These are phyloP conservation scores for Saccharomyces paradoxus DNA, from an alignment of 805 yeast genomes.

Conservation along the genomic window DNA sequence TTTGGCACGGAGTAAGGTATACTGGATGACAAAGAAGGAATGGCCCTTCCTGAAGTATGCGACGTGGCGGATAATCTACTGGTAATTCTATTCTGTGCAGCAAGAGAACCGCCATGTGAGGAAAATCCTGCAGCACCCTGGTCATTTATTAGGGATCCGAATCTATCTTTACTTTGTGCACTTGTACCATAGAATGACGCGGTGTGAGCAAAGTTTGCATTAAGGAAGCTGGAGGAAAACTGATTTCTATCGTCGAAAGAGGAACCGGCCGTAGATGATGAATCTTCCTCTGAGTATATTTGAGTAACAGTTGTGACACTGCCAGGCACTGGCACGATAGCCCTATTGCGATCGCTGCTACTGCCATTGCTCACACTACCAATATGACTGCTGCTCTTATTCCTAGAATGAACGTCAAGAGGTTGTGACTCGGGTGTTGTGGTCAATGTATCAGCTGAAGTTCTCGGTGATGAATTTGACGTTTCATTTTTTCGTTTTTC, in stretches of 20 bases:
- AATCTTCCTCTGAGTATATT: conserved; percentile 20
- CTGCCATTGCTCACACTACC: not conserved
- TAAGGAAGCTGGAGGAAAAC: conserved; percentile 27
- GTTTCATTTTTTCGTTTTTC: conserved; percentile 26
- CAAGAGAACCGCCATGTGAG: conserved; percentile 3
- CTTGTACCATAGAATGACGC: conserved; percentile 23
- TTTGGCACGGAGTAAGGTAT: conserved; percentile 72
- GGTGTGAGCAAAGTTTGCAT: conserved; percentile 31
- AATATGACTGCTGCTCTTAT: not conserved
- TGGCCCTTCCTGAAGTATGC: conserved; percentile 9
- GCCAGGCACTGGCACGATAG: conserved; percentile 13
- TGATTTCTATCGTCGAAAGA: conserved; percentile 6
- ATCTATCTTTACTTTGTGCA: conserved; percentile 14
- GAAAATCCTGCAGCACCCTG: conserved; percentile 3
- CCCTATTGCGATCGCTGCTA: conserved; percentile 9
- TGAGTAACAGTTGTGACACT: conserved; percentile 27
- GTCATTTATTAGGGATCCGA: conserved; percentile 21
- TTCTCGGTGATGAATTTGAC: conserved; percentile 4
- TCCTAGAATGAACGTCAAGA: not conserved
- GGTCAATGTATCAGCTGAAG: conserved; percentile 1
- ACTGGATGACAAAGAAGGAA: conserved; percentile 45
- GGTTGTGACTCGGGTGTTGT: not conserved
- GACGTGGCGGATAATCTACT: conserved; percentile 10
- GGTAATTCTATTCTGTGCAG: conserved; percentile 7
- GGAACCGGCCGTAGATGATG: conserved; percentile 8